Evolutionary conservation across 2,329 filamentous ascomycete species (phyloP).

Genomic region (Lecanoromycetidae sp.): DNA sequence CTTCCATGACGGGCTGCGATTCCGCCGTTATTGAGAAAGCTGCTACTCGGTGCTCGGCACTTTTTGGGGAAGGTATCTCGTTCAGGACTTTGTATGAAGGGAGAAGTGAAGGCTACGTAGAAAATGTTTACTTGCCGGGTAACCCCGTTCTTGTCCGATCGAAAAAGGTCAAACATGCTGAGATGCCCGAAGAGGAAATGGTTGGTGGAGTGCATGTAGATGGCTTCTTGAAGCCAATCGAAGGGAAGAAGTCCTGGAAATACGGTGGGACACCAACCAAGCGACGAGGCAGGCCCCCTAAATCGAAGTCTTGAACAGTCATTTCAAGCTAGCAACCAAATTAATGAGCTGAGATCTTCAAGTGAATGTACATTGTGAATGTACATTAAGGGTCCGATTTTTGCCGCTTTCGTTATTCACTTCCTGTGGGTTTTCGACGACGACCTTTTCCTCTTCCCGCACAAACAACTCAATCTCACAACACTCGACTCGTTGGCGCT

Average conservation of each 20-base stretch:
- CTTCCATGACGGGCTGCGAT: slow-evolving; percentile 61
- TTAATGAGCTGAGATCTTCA: too few relatives aligned
- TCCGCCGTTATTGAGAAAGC: slow-evolving; percentile 53
- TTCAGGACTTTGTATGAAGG: slow-evolving; percentile 45
- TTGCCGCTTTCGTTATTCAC: too few relatives aligned
- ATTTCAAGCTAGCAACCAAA: neutral
- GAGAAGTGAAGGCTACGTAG: slow-evolving; percentile 18
- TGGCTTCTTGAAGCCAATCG: slow-evolving; percentile 50
- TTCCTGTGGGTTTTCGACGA: too few relatives aligned
- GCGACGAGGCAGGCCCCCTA: neutral
- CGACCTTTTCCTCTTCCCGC: too few relatives aligned
- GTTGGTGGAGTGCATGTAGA: slow-evolving; percentile 55
- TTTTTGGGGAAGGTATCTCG: slow-evolving; percentile 63
- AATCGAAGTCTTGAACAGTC: neutral
- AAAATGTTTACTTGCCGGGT: neutral
- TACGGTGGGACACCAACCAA: neutral
- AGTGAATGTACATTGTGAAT: too few relatives aligned
- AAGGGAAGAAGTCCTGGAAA: slow-evolving; percentile 23
- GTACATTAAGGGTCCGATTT: too few relatives aligned
- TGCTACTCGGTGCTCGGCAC: slow-evolving; percentile 57
- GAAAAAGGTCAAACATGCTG: neutral
- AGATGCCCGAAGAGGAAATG: slow-evolving; percentile 32
- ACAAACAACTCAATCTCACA: too few relatives aligned
- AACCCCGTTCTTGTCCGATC: neutral
- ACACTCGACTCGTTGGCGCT: too few relatives aligned